Percentiles rank a stretch among this genome's conserved stretches.
Evolutionary conservation across 2,329 filamentous ascomycete species (phyloP).

Genomic region (Colletotrichum lini): DNA sequence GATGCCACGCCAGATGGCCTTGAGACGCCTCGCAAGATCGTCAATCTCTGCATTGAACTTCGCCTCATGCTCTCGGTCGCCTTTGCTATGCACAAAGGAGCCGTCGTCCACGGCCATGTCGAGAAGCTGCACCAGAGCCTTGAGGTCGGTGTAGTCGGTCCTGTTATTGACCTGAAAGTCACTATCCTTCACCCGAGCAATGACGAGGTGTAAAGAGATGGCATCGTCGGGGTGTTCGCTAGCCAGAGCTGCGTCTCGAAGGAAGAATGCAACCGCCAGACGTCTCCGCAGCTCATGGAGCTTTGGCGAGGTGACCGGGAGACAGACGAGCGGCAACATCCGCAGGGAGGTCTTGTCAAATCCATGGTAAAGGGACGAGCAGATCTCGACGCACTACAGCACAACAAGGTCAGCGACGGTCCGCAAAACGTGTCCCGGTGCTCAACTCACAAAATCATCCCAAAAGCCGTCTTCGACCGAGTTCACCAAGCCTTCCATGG

Average conservation of each 20-base stretch:
- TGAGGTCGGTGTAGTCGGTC: slow-evolving; percentile 79
- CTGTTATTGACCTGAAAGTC: slow-evolving; percentile 67
- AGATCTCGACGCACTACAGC: slow-evolving; percentile 65
- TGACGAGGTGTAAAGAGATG: slow-evolving; percentile 60
- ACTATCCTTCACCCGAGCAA: slow-evolving; percentile 60
- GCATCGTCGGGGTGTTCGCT: slow-evolving; percentile 57
- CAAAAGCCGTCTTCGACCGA: slow-evolving; percentile 56
- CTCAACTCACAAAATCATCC: slow-evolving; percentile 59
- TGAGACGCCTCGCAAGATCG: slow-evolving; percentile 71
- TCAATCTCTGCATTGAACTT: slow-evolving; percentile 82
- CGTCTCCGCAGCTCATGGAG: slow-evolving; percentile 75
- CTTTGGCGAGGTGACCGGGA: slow-evolving; percentile 67
- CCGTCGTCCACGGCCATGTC: slow-evolving; percentile 82
- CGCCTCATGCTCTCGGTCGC: slow-evolving; percentile 49
- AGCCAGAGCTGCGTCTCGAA: slow-evolving; percentile 63
- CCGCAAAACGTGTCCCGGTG: neutral
- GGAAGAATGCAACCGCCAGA: slow-evolving; percentile 76
- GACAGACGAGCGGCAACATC: slow-evolving; percentile 68
- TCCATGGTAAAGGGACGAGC: slow-evolving; percentile 60
- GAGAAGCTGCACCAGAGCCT: slow-evolving; percentile 76
- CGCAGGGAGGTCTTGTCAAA: slow-evolving; percentile 67
- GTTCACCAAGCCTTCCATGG: slow-evolving; percentile 60
- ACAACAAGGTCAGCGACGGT: slow-evolving; percentile 33
- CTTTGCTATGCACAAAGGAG: slow-evolving; percentile 49
- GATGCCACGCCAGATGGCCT: slow-evolving; percentile 73